These are phyloP conservation scores for Talaromyces proteolyticus DNA, from an alignment of 495 filamentous ascomycete genomes.

Conservation along the genomic window DNA sequence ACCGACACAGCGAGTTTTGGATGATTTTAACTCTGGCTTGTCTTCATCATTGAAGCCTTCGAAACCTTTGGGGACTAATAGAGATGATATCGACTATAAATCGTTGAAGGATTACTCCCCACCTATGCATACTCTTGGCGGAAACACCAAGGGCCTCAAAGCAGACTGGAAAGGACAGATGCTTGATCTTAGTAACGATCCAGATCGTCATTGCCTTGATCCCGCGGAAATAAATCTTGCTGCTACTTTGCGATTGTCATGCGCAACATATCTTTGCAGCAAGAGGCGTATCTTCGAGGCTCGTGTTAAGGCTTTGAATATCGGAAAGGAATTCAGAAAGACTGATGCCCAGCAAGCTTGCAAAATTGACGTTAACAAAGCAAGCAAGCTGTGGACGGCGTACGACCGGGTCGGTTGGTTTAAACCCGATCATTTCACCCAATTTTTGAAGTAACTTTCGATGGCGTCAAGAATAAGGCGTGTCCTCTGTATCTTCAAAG, in stretches of 20 bases:
- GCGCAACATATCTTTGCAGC: constrained; percentile 88
- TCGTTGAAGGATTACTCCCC: constrained; percentile 75
- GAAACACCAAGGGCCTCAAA: constrained; percentile 66
- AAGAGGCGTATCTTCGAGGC: constrained; percentile 90
- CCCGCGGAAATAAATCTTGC: constrained; percentile 75
- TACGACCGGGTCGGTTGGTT: constrained; percentile 92
- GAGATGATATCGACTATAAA: constrained; percentile 85
- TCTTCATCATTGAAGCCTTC: constrained; percentile 30
- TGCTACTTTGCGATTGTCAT: constrained; percentile 74
- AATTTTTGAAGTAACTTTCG: constrained; percentile 38
- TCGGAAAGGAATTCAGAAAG: constrained; percentile 88
- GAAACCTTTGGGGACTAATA: constrained; percentile 48
- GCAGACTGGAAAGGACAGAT: constrained; percentile 83
- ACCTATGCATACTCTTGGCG: constrained; percentile 55
- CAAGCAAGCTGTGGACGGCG: constrained; percentile 88
- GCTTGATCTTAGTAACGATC: constrained; percentile 74
- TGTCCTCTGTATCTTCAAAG: constrained; percentile 1
- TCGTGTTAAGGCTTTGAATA: constrained; percentile 60
- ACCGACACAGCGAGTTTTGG: constrained; percentile 40
- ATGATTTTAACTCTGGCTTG: constrained; percentile 33
- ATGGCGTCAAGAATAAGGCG: too few species aligned
- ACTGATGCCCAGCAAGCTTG: constrained; percentile 96
- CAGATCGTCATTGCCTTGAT: constrained; percentile 70
- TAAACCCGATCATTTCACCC: constrained; percentile 52
- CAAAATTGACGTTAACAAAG: constrained; percentile 99